A percentile compares a stretch with the other conserved stretches of the same genome.
Evolutionary conservation across 345 rosid species (phyloP).

Genomic region (Lumnitzera littorea): DNA sequence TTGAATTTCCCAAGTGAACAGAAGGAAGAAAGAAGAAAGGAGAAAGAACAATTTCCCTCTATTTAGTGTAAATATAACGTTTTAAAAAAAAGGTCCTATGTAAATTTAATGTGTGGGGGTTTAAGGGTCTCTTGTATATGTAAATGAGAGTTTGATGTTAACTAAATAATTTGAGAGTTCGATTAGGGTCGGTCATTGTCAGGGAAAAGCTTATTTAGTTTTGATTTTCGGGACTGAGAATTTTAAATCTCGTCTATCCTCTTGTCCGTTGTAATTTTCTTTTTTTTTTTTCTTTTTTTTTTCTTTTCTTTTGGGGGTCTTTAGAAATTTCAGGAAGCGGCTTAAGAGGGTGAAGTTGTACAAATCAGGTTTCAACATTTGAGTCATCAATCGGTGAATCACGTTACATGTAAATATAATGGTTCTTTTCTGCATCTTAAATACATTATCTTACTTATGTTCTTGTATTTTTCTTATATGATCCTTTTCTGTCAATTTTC

Average conservation of each 20-base stretch:
- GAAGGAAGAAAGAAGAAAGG: not conserved
- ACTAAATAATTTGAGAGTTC: conserved; percentile 5
- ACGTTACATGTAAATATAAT: not conserved
- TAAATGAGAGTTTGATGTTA: conserved; percentile 1
- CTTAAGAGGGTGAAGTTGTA: conserved; percentile 24
- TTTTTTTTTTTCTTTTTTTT: not conserved
- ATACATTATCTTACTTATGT: not conserved
- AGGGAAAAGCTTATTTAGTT: no score
- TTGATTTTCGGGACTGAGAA: not conserved
- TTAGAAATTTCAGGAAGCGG: conserved; percentile 11
- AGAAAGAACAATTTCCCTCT: not conserved
- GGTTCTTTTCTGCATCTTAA: no score
- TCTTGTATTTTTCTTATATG: conserved; percentile 1
- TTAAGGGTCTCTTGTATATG: conserved; percentile 12
- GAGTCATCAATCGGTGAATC: not conserved
- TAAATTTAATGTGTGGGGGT: conserved; percentile 1
- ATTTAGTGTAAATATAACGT: conserved; percentile 11
- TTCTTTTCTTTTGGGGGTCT: conserved; percentile 5
- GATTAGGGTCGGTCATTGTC: not conserved
- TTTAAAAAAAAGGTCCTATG: conserved; percentile 4
- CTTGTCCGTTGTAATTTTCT: conserved; percentile 5
- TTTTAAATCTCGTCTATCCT: not conserved
- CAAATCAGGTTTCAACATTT: conserved; percentile 17
- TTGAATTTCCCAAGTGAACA: conserved; percentile 8
- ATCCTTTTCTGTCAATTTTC: no score